Percentiles rank a stretch among this genome's conserved stretches.
Evolutionary conservation across 2,329 filamentous ascomycete species (phyloP).

Genomic region (Clonostachys chloroleuca): DNA sequence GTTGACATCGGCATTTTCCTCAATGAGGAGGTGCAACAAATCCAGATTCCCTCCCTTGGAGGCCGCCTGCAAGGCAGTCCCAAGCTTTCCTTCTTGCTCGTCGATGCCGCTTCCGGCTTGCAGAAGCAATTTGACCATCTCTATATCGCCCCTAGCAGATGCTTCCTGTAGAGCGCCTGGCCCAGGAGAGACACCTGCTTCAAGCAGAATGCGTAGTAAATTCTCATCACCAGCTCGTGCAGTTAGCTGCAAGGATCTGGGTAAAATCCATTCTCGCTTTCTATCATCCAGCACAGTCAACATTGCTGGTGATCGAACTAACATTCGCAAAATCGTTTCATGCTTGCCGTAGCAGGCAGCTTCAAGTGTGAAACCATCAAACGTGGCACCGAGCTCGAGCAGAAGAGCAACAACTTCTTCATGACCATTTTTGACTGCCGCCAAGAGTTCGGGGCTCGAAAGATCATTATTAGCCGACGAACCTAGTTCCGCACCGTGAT

Average conservation of each 20-base stretch:
- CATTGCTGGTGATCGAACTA: neutral
- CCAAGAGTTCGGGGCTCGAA: neutral
- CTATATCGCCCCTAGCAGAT: neutral
- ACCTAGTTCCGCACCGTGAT: neutral
- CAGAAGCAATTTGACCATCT: neutral
- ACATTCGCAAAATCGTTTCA: neutral
- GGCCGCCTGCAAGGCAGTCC: too few species aligned
- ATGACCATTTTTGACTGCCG: neutral
- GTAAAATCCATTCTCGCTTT: neutral
- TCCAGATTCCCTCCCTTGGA: neutral
- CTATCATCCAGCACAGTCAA: neutral
- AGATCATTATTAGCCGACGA: neutral
- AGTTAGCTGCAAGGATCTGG: neutral
- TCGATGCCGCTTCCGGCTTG: neutral
- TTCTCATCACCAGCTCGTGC: too few species aligned
- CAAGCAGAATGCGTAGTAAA: neutral
- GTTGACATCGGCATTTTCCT: neutral
- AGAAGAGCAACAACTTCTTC: neutral
- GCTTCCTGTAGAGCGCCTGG: neutral
- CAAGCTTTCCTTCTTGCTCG: neutral
- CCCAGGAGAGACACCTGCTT: neutral
- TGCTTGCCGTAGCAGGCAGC: neutral
- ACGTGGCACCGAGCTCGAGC: neutral
- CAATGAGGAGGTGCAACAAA: neutral
- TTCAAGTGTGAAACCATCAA: neutral